phyloP scores from a whole-genome alignment of 352 stramenopile species.

The Globisporangium splendens region DNA sequence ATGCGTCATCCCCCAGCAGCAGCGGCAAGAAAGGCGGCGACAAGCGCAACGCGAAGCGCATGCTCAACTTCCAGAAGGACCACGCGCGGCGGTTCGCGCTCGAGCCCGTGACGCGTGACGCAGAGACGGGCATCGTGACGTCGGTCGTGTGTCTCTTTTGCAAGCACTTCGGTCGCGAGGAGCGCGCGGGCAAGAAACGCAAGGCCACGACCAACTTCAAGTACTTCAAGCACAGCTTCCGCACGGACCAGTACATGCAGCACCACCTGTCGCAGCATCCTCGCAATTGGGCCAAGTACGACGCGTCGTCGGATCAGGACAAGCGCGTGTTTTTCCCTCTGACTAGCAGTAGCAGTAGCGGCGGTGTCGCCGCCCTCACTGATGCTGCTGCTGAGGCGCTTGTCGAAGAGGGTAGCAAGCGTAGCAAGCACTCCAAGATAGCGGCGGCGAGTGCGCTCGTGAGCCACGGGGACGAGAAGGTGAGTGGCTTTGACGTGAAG shows the following conservation, averaged over 20 bases:
- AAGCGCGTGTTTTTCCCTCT: conserved; percentile 50
- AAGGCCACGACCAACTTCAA: conserved; percentile 59
- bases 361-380: background rate
- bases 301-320: conserved; percentile 32
- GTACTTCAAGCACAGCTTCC: conserved; percentile 61
- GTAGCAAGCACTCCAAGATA: background rate
- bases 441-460: background rate
- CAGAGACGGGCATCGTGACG: conserved; percentile 33
- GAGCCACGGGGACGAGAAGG: background rate
- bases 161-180: conserved; percentile 59
- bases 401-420: background rate
- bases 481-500: conserved; percentile 11
- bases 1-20: background rate
- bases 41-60: background rate
- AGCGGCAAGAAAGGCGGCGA: background rate
- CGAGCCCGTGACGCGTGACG: conserved; percentile 42
- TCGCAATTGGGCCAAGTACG: conserved; percentile 42
- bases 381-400: background rate
- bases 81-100: conserved; percentile 60
- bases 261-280: conserved; percentile 59
- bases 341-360: background rate
- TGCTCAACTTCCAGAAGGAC: conserved; percentile 28
- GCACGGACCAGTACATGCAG: conserved; percentile 72
- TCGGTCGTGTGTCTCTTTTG: conserved; percentile 61
- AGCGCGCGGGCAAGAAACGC: conserved; percentile 47